Evolutionary conservation across 371 early-diverging fungal genomes (phyloP).

Genomic region (Zancudomyces culisetae): DNA sequence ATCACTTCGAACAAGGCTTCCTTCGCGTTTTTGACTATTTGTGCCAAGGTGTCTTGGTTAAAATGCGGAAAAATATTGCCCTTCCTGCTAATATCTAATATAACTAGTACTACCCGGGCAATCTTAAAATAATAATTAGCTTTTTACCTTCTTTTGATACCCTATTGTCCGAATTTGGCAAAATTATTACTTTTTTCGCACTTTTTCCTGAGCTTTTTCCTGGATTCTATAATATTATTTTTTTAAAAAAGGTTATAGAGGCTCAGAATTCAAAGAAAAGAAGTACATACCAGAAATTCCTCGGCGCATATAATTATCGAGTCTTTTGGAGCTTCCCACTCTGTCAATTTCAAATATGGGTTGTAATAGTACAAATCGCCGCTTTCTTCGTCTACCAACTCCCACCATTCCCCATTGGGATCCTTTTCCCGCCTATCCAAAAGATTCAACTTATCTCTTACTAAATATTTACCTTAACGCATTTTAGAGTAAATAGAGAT

Average conservation of each 20-base stretch:
- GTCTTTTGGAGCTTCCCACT: conserved; percentile 63
- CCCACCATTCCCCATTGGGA: conserved; percentile 84
- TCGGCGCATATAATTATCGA: conserved; percentile 58
- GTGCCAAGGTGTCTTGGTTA: no score
- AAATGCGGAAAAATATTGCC: no score
- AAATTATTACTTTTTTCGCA: no score
- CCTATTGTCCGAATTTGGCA: no score
- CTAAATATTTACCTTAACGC: conserved; percentile 1
- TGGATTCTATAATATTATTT: no score
- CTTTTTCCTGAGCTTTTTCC: no score
- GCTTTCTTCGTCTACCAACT: conserved; percentile 67
- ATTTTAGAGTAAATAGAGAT: not conserved
- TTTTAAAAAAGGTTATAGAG: not conserved
- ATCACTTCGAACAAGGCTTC: no score
- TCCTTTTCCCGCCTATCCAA: conserved; percentile 29
- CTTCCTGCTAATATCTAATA: no score
- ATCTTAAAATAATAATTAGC: no score
- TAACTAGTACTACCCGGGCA: no score
- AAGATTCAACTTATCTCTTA: conserved; percentile 3
- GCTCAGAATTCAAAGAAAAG: not conserved
- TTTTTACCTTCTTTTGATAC: no score
- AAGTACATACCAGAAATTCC: conserved; percentile 39
- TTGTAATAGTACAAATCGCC: conserved; percentile 76
- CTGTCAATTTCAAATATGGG: conserved; percentile 56
- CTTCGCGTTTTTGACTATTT: no score